Conservation (phyloP, 192 early-diverging fungal genomes). For the Piromyces sp. region DNA sequence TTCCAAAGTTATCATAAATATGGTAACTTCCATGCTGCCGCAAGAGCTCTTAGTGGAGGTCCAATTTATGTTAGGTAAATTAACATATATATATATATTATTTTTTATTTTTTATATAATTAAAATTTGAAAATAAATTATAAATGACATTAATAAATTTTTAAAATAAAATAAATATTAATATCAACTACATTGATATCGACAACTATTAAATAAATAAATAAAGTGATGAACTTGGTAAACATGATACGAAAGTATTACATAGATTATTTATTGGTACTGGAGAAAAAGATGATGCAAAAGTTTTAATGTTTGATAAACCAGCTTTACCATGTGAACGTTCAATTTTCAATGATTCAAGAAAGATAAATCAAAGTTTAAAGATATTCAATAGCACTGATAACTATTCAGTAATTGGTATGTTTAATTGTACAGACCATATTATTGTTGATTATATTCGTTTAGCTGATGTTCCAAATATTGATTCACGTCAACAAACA, state of each 20-base stretch:
- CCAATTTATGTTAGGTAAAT: constrained; percentile 30
- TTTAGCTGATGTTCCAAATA: neutral
- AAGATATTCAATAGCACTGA: neutral
- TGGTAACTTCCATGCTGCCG: constrained; percentile 23
- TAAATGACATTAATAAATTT: too few relatives aligned
- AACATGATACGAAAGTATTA: neutral
- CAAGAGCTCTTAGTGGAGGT: constrained; percentile 27
- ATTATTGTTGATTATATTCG: neutral
- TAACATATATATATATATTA: too few relatives aligned
- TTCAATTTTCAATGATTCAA: neutral
- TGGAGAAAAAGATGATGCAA: neutral
- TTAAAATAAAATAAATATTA: too few relatives aligned
- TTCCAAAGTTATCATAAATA: constrained; percentile 23
- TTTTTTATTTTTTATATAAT: too few relatives aligned
- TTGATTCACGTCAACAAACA: neutral
- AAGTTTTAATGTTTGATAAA: neutral
- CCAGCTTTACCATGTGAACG: neutral
- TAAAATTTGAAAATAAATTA: too few relatives aligned
- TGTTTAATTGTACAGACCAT: neutral
- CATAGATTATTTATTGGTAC: neutral
- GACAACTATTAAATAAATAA: too few relatives aligned
- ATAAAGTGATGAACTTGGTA: neutral
- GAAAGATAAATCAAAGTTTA: neutral
- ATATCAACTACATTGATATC: too few relatives aligned
- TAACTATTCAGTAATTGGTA: neutral